Evolutionary conservation across 768 basidiomycete species (phyloP).

Genomic region (Gymnopilus junonius): DNA sequence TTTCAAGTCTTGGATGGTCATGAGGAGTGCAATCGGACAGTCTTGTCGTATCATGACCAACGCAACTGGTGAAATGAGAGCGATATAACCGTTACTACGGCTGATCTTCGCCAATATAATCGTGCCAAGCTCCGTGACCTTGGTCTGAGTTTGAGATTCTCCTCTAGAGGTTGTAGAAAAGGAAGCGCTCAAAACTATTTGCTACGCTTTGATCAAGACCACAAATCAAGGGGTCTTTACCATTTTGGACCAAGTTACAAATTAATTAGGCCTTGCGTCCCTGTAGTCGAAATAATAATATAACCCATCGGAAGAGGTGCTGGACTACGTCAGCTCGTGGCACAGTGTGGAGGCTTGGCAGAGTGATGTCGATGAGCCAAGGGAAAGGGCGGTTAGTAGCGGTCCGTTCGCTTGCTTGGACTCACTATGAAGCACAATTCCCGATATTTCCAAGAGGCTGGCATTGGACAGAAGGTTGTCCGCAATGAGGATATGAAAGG

Average conservation of each 20-base stretch:
- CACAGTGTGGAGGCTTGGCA: not conserved
- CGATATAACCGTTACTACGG: not conserved
- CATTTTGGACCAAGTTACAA: not conserved
- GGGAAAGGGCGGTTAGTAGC: not conserved
- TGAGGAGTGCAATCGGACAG: not conserved
- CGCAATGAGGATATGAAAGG: not conserved
- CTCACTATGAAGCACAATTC: not conserved
- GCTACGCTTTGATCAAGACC: not conserved
- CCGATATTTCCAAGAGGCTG: not conserved
- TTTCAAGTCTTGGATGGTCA: conserved; percentile 4
- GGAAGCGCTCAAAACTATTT: not conserved
- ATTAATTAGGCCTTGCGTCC: not conserved
- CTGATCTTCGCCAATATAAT: not conserved
- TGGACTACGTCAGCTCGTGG: not conserved
- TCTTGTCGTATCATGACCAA: not conserved
- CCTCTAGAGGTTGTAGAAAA: not conserved
- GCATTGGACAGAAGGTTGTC: not conserved
- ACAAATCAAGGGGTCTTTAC: not conserved
- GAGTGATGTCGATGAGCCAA: not conserved
- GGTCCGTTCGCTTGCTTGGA: not conserved
- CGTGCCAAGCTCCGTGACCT: not conserved
- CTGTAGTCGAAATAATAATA: not conserved
- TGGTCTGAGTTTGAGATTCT: not conserved
- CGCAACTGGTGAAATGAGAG: not conserved
- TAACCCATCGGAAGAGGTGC: not conserved